A percentile compares a stretch with the other conserved stretches of the same genome.
phyloP scores from a whole-genome alignment of 2,329 filamentous ascomycete species.

The Cytospora chrysosperma region DNA sequence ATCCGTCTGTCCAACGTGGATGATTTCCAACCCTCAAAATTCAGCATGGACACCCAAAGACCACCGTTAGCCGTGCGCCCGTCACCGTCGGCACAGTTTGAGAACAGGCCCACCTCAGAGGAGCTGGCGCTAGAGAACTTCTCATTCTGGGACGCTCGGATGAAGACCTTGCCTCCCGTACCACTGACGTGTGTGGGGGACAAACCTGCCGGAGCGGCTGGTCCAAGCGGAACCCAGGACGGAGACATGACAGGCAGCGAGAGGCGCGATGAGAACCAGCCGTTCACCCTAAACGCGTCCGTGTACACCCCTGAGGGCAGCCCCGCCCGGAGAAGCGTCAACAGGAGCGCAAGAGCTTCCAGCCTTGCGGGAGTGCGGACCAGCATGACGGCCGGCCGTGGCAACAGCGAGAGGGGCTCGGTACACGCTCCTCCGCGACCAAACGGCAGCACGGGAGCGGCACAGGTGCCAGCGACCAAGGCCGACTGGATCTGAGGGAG shows the following conservation, averaged over 20 bases:
- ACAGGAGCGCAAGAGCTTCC: constrained; percentile 36
- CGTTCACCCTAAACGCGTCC: constrained; percentile 46
- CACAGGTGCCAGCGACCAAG: constrained; percentile 12
- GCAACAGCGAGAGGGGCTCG: not conserved
- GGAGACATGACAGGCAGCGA: constrained; percentile 24
- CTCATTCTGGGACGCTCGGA: constrained; percentile 34
- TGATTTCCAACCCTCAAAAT: constrained; percentile 44
- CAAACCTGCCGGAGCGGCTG: constrained; percentile 8
- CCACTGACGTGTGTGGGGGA: constrained; percentile 28
- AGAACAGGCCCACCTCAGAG: constrained; percentile 7
- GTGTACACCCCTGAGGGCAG: constrained; percentile 46
- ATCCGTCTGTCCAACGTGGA: constrained; percentile 62
- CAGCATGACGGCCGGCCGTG: constrained; percentile 29
- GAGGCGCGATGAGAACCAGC: constrained; percentile 31
- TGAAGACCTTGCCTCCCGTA: constrained; percentile 41
- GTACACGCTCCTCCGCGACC: constrained; percentile 14
- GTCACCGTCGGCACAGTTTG: constrained; percentile 32
- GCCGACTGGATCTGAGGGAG: constrained; percentile 21
- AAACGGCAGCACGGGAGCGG: constrained; percentile 5
- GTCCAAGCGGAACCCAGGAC: constrained; percentile 26
- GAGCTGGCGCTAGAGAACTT: constrained; percentile 24
- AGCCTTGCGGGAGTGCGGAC: constrained; percentile 47
- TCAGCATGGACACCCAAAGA: constrained; percentile 28
- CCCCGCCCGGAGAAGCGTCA: constrained; percentile 25
- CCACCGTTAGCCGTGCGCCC: constrained; percentile 30